Evolutionary conservation across 169 alveolate genomes (phyloP), one percentile per base, ranked within the genome.

Genomic region (Blepharisma undulans): DNA sequence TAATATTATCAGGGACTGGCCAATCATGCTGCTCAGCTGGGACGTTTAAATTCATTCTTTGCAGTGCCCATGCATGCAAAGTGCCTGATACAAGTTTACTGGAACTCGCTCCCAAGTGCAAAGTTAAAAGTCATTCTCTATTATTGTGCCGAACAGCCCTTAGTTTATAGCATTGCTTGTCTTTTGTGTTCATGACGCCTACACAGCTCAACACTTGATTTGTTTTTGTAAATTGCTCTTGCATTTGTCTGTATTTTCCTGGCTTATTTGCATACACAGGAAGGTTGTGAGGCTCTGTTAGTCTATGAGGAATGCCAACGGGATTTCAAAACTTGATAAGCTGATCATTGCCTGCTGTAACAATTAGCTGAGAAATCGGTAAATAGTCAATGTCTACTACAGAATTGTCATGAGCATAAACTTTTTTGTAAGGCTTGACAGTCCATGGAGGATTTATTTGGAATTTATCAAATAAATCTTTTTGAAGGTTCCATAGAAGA

Each of bases 361-460:
- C 96, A 1, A 93, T 34, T 22, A 93, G 48, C 72, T 93, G 77
- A 10, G 85, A 21, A 25, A 66, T 71, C 27, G 87, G 60, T 4
- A 93, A 86, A 27, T 80, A 93, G 33, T 79, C 29, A 8, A 93
- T 81, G 71, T 93, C 94, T 18, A 93, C 36, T 19, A 93, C 84
- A 19, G 94, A 88, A 0, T 90, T 16, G 22, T 85, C 87, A 81
- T 93, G 96, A 18, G 96, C 96, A 22, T 12, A 12, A 48, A 91
- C 86, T 77, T 78, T 88, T 72, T 76, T 76, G 74, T 30, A 88
- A 6, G 91, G 88, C 18, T 89, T 92, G 1, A 91, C 66, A 36
- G 78, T 80, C 96, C 96, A 93, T 21, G 96, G 96, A 2, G 96
- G 96, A 22, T 82, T 91, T 7, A 85, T 72, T 34, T 72, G 34